Conservation (phyloP, 129 eudicot species). For the Saposhnikovia divaricata region DNA sequence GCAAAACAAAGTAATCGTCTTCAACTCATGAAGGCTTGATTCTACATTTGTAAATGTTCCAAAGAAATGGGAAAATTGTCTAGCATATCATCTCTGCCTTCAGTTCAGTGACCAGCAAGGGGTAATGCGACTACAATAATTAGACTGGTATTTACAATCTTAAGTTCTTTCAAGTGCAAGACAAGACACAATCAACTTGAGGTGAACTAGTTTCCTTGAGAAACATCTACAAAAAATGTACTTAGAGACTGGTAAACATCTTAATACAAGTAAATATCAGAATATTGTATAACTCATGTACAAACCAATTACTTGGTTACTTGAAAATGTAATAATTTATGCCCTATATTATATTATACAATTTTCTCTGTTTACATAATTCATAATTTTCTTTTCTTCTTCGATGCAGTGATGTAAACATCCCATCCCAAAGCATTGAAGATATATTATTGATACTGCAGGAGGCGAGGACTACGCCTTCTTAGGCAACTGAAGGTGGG, state of each 20-base stretch:
- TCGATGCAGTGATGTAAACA: constrained; percentile 18
- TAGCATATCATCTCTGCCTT: not conserved
- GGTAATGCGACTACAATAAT: not conserved
- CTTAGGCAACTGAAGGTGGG: constrained; percentile 18
- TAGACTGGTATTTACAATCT: not conserved
- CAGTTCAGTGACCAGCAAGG: not conserved
- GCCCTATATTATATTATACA: not conserved
- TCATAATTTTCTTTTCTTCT: not conserved
- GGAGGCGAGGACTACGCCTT: constrained; percentile 41
- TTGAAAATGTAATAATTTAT: constrained; percentile 34
- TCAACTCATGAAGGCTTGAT: not conserved
- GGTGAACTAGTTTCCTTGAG: not conserved
- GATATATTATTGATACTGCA: constrained; percentile 48
- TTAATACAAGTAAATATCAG: too few relatives aligned
- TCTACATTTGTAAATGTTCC: not conserved
- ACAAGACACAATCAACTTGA: too few relatives aligned
- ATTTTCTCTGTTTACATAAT: not conserved
- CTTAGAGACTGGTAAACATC: too few relatives aligned
- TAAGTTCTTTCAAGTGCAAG: not conserved
- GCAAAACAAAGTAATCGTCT: not conserved
- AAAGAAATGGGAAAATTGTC: not conserved
- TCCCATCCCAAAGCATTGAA: constrained; percentile 35
- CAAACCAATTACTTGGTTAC: too few relatives aligned
- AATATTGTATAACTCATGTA: too few relatives aligned
- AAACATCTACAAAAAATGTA: too few relatives aligned